These are phyloP conservation scores for Neonectria coccinea DNA, from an alignment of 2,329 filamentous ascomycete genomes.

Conservation along the genomic window DNA sequence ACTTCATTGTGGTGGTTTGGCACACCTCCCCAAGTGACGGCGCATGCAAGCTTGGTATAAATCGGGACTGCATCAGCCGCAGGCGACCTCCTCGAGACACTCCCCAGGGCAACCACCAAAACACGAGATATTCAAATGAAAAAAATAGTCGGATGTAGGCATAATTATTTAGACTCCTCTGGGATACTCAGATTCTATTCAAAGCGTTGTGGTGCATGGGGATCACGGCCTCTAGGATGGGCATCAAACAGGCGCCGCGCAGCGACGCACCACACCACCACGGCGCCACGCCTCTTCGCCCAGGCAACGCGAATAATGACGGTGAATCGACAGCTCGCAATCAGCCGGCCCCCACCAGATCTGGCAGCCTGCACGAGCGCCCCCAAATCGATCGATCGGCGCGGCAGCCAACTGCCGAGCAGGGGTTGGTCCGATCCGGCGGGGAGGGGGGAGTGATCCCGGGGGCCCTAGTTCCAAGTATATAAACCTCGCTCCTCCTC, in stretches of 20 bases:
- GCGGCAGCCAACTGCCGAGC: background rate
- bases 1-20: background rate
- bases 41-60: background rate
- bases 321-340: constrained; percentile 3
- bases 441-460: constrained; percentile 17
- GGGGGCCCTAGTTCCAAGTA: background rate
- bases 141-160: constrained; percentile 24
- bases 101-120: constrained; percentile 35
- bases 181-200: constrained; percentile 3
- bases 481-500: constrained; percentile 12
- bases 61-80: background rate
- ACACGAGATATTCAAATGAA: constrained; percentile 17
- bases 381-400: constrained; percentile 11
- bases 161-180: background rate
- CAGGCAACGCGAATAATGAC: background rate
- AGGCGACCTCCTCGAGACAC: constrained; percentile 11
- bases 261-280: background rate
- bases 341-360: background rate
- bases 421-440: background rate
- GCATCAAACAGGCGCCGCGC: background rate
- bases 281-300: background rate
- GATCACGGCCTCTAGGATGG: constrained; percentile 19
- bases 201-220: constrained; percentile 5
- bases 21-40: background rate
- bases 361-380: background rate